Evolutionary conservation across 83 land plant genomes (phyloP).

Genomic region (Diphasiastrum complanatum): DNA sequence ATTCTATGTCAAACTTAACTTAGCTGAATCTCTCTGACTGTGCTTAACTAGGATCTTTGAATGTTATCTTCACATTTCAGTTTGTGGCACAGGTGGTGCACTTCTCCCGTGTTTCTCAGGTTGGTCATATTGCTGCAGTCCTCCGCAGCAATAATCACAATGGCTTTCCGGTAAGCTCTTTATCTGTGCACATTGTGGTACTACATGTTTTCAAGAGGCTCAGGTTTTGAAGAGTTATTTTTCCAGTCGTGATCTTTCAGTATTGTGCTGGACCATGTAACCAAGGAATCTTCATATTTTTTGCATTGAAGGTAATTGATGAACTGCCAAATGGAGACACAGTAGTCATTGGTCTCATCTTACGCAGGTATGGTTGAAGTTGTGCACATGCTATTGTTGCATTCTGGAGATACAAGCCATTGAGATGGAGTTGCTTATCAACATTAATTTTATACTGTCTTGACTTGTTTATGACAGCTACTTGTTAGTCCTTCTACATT

Average conservation of each 20-base stretch:
- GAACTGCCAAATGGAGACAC: slow-evolving; percentile 72
- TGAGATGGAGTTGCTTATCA: too few species aligned
- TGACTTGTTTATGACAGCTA: slow-evolving; percentile 45
- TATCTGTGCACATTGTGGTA: too few species aligned
- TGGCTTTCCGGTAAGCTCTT: slow-evolving; percentile 80
- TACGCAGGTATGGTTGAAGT: slow-evolving; percentile 58
- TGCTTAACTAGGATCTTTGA: not conserved
- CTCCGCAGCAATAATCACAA: slow-evolving; percentile 78
- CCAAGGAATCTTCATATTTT: not conserved
- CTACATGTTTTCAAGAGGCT: too few species aligned
- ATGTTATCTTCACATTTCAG: not conserved
- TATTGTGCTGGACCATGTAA: too few species aligned
- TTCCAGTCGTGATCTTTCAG: too few species aligned
- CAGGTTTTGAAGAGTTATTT: too few species aligned
- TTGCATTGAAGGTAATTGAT: slow-evolving; percentile 66
- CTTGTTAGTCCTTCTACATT: slow-evolving; percentile 81
- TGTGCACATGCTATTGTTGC: too few species aligned
- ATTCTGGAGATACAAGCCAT: too few species aligned
- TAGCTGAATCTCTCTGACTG: not conserved
- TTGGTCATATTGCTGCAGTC: slow-evolving; percentile 64
- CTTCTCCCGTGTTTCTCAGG: slow-evolving; percentile 78
- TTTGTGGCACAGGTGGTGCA: slow-evolving; percentile 51
- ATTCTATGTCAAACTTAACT: slow-evolving; percentile 4
- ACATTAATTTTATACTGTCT: slow-evolving; percentile 2
- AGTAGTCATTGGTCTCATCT: slow-evolving; percentile 81